Evolutionary conservation across 345 rosid genomes (phyloP).

Genomic region (Sonneratia alba): DNA sequence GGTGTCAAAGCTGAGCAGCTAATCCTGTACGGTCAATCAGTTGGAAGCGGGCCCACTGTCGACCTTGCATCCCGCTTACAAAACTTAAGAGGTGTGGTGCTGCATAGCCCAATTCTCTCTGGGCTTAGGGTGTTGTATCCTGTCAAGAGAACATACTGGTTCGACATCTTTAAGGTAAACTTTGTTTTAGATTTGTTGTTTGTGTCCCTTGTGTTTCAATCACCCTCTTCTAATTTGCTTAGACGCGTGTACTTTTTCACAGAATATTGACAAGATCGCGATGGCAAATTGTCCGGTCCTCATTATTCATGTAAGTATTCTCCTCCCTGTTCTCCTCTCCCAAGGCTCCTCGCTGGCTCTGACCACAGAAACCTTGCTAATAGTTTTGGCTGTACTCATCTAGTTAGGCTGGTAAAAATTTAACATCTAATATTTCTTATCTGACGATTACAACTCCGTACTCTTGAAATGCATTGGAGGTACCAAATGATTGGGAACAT

Average conservation of each 20-base stretch:
- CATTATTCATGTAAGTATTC: conserved; percentile 66
- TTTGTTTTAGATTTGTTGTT: conserved; percentile 4
- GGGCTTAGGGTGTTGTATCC: conserved; percentile 92
- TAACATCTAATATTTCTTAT: background rate
- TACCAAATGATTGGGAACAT: background rate
- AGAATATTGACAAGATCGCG: conserved; percentile 91
- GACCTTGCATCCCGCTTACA: conserved; percentile 83
- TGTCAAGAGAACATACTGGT: conserved; percentile 90
- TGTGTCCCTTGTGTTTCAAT: background rate
- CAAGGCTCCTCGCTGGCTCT: background rate
- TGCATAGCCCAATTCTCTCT: conserved; percentile 89
- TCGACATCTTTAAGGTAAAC: conserved; percentile 85
- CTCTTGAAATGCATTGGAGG: background rate
- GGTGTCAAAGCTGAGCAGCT: conserved; percentile 85
- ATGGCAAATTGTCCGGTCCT: conserved; percentile 67
- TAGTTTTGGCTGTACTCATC: background rate
- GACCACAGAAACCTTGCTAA: background rate
- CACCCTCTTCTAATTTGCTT: background rate
- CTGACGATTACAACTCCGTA: background rate
- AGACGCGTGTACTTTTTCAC: conserved; percentile 9
- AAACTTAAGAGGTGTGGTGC: conserved; percentile 69
- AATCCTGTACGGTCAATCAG: conserved; percentile 93
- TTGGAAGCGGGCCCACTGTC: conserved; percentile 95
- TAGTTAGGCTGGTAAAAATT: background rate
- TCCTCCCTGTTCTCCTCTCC: background rate